Evolutionary conservation across 2,329 filamentous ascomycete species (phyloP).

Genomic region (Sordariomycetes sp.): DNA sequence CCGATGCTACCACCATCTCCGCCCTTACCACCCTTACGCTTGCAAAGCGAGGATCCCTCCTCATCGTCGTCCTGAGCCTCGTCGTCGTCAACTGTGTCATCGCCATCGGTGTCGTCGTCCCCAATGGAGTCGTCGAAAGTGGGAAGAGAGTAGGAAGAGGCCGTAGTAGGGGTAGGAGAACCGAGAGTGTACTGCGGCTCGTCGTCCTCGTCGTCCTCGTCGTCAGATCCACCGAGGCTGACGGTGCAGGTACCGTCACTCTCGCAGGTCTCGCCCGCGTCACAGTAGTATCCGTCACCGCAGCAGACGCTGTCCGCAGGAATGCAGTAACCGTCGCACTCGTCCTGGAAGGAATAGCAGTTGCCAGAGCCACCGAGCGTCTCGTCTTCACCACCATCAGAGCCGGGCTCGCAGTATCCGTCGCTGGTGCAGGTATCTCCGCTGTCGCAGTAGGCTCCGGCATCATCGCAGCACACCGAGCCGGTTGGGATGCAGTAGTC

Average conservation of each 20-base stretch:
- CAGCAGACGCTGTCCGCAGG: constrained; percentile 21
- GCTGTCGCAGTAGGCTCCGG: constrained; percentile 4
- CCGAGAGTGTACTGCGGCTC: too few relatives aligned
- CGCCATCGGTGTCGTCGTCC: neutral
- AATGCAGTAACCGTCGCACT: constrained; percentile 18
- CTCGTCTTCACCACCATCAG: neutral
- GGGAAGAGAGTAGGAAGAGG: too few relatives aligned
- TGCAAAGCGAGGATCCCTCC: neutral
- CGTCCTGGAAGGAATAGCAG: neutral
- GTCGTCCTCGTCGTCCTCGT: neutral
- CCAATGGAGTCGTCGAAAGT: too few relatives aligned
- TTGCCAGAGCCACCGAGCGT: neutral
- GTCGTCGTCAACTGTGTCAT: neutral
- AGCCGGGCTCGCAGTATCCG: constrained; percentile 4
- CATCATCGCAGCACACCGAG: constrained; percentile 6
- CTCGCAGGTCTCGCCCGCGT: constrained; percentile 17
- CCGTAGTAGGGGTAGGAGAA: neutral
- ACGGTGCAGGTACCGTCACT: constrained; percentile 11
- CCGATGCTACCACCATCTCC: neutral
- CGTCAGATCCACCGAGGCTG: constrained; percentile 9
- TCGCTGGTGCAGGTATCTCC: constrained; percentile 6
- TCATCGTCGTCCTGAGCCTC: neutral
- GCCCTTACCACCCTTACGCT: neutral
- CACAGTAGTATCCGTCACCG: constrained; percentile 15
- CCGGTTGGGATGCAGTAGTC: constrained; percentile 11